A percentile compares a stretch with the other conserved stretches of the same genome.
phyloP scores from a whole-genome alignment of 164 flowering plant species.

The Warburgia ugandensis region DNA sequence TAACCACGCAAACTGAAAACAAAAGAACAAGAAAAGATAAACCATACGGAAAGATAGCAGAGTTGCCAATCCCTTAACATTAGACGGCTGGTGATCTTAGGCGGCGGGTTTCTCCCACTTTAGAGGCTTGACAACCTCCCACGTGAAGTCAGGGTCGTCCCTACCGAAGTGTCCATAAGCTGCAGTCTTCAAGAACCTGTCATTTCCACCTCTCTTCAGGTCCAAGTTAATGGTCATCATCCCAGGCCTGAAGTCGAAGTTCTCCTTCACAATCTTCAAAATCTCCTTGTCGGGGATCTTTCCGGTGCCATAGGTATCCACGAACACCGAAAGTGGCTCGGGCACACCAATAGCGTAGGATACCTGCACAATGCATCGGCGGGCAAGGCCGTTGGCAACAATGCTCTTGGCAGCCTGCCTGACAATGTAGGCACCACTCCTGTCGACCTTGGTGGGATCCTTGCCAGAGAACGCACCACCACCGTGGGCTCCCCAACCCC shows the following conservation, averaged over 20 bases:
- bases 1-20: too few relatives aligned
- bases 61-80: too few relatives aligned
- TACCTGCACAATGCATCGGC: slow-evolving; percentile 68
- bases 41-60: too few relatives aligned
- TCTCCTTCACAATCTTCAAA: slow-evolving; percentile 66
- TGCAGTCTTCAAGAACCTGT: slow-evolving; percentile 72
- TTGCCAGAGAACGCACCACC: slow-evolving; percentile 84
- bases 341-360: slow-evolving; percentile 81
- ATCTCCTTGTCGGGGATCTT: slow-evolving; percentile 71
- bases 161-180: slow-evolving; percentile 87
- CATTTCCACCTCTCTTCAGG: slow-evolving; percentile 76
- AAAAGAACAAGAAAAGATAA: too few relatives aligned
- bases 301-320: slow-evolving; percentile 60
- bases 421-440: slow-evolving; percentile 75
- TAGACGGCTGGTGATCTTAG: too few relatives aligned
- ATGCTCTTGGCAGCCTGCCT: slow-evolving; percentile 81
- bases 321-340: slow-evolving; percentile 70
- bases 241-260: slow-evolving; percentile 74
- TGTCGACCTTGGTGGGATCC: slow-evolving; percentile 77
- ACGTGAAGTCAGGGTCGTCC: slow-evolving; percentile 84
- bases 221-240: slow-evolving; percentile 74
- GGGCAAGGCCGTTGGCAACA: slow-evolving; percentile 67
- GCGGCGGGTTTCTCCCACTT: slow-evolving; percentile 69
- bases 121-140: slow-evolving; percentile 87
- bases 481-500: slow-evolving; percentile 85